Evolutionary conservation across 2,329 filamentous ascomycete genomes (phyloP), one percentile per base, ranked within the genome.

Genomic region (Phaeophleospora eucalypticola): DNA sequence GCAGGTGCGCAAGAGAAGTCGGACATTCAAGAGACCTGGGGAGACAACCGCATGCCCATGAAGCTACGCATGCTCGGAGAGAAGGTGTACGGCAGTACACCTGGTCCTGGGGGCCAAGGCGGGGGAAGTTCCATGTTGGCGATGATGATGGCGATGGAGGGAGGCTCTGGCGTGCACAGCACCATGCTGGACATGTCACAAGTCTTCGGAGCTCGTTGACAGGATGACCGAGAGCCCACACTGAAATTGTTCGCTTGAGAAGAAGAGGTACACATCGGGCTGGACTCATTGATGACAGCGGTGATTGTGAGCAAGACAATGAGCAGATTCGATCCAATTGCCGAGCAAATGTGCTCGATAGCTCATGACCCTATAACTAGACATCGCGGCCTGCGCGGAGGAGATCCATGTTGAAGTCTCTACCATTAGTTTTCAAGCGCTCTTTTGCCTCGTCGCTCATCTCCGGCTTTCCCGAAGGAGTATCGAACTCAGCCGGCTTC

Each of bases 371-470:
- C 24, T 29, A 29, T 29, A 29, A 12, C 24, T 29, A 29, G 24
- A 29, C 24, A 29, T 29, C 24, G 6, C 24, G 24, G 12, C 24
- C 24, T 29, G 24, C 24, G 7, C 24, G 24, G 24, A 64, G 37
- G 43, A 60, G 24, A 51, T 62, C 61, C 24, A 56, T 47, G 51
- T 63, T 57, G 27, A 63, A 59, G 37, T 63, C 57, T 41, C 63
- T 41, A 10, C 62, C 63, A 45, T 59, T 63, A 17, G 55, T 56
- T 15, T 52, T 57, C 20, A 60, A 40, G 51, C 51, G 58, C 51
- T 62, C 61, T 36, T 60, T 58, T 18, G 51, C 43, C 43, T 58
- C 57, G 19, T 48, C 44, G 34, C 57, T 59, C 60, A 62, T 65
- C 35, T 59, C 58, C 17, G 56, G 53, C 51, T 62, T 62, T 8